These are phyloP conservation scores for Pythium vanterpoolii DNA, from an alignment of 352 stramenopile species.

Conservation along the genomic window DNA sequence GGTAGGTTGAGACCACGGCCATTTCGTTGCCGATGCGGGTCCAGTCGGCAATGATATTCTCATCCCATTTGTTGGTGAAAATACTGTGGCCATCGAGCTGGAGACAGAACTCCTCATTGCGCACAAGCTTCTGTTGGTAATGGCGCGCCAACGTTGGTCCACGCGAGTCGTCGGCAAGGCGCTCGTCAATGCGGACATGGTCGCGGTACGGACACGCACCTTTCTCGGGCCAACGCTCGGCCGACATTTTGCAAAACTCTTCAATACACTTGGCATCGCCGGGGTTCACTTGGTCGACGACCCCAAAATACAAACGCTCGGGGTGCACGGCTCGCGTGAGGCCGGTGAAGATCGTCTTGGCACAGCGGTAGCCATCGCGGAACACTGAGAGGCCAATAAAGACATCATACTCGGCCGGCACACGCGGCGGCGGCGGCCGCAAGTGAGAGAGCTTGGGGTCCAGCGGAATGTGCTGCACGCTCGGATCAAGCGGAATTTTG, in stretches of 20 bases:
- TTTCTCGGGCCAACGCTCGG: slow-evolving; percentile 57
- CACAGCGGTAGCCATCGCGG: slow-evolving; percentile 75
- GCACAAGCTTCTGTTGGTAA: slow-evolving; percentile 77
- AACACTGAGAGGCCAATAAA: slow-evolving; percentile 84
- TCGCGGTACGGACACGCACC: slow-evolving; percentile 64
- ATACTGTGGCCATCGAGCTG: slow-evolving; percentile 83
- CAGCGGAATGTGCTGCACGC: slow-evolving; percentile 73
- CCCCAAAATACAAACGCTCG: slow-evolving; percentile 70
- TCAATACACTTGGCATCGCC: slow-evolving; percentile 69
- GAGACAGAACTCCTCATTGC: slow-evolving; percentile 80
- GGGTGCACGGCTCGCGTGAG: slow-evolving; percentile 68
- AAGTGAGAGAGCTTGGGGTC: slow-evolving; percentile 31
- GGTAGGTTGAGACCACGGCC: slow-evolving; percentile 76
- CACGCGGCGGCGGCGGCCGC: slow-evolving; percentile 54
- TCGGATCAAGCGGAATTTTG: slow-evolving; percentile 47
- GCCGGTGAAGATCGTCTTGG: slow-evolving; percentile 80
- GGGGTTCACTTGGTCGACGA: slow-evolving; percentile 80
- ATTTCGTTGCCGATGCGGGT: slow-evolving; percentile 78
- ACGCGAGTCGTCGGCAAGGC: slow-evolving; percentile 60
- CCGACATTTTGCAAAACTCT: slow-evolving; percentile 77
- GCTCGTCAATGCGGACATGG: slow-evolving; percentile 73
- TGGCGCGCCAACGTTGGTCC: slow-evolving; percentile 76
- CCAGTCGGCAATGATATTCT: slow-evolving; percentile 72
- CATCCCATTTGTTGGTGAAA: slow-evolving; percentile 84
- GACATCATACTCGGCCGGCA: slow-evolving; percentile 50